These are phyloP conservation scores for Euphorbia celastroides DNA, from an alignment of 441 rosid species.

Conservation along the genomic window DNA sequence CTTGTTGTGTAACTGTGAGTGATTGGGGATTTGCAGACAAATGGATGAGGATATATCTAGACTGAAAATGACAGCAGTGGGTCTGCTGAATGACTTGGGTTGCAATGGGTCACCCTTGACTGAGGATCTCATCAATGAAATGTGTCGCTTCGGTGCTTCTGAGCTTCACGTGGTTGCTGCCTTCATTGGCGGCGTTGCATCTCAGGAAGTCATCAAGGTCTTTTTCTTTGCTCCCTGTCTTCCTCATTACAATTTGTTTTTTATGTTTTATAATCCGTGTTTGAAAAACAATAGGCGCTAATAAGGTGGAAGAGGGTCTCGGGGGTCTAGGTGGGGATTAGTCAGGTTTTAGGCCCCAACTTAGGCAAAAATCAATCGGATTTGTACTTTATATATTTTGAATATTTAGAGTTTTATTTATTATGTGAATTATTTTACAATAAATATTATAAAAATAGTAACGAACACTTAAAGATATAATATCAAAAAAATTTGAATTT, in stretches of 20 bases:
- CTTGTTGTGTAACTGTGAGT: slow-evolving; percentile 6
- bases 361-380: too few species aligned
- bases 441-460: too few species aligned
- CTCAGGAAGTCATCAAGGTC: slow-evolving; percentile 98
- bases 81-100: slow-evolving; percentile 74
- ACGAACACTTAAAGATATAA: too few species aligned
- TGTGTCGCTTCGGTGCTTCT: slow-evolving; percentile 90
- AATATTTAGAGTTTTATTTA: too few species aligned
- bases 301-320: too few species aligned
- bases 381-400: too few species aligned
- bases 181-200: slow-evolving; percentile 79
- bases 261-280: not conserved
- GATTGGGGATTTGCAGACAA: slow-evolving; percentile 32
- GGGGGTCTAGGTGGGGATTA: too few species aligned
- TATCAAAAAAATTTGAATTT: too few species aligned
- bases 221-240: not conserved
- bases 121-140: slow-evolving; percentile 83
- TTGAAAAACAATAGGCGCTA: too few species aligned
- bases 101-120: slow-evolving; percentile 64
- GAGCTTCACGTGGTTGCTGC: slow-evolving; percentile 95
- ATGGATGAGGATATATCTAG: slow-evolving; percentile 73
- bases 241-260: too few species aligned
- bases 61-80: slow-evolving; percentile 58
- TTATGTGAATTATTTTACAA: not conserved
- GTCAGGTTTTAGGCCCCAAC: too few species aligned